Conservation (phyloP, 2,329 filamentous ascomycete genomes). For the Trichoderma oligosporum region DNA sequence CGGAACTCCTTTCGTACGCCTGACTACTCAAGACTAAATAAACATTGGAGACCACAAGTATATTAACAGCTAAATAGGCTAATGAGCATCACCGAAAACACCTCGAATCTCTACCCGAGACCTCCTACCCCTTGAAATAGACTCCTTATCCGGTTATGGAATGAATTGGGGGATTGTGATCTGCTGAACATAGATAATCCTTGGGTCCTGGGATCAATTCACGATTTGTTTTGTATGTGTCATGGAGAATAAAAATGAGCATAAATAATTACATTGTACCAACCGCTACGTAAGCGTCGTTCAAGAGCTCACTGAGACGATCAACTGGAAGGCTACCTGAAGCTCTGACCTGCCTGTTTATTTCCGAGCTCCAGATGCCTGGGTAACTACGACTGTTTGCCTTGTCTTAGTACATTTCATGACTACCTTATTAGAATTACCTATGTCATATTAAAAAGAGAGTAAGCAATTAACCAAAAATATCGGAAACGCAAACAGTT, state of each 20-base stretch:
- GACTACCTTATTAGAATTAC: too few relatives aligned
- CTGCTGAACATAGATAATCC: slow-evolving; percentile 1
- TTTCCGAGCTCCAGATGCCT: too few relatives aligned
- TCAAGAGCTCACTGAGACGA: too few relatives aligned
- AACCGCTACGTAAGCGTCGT: background rate
- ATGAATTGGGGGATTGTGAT: slow-evolving; percentile 1
- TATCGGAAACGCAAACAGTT: too few relatives aligned
- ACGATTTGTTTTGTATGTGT: slow-evolving; percentile 12
- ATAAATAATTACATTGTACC: slow-evolving; percentile 15
- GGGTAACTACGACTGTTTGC: too few relatives aligned
- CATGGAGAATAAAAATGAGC: slow-evolving; percentile 2
- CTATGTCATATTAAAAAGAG: too few relatives aligned
- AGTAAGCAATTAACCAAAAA: too few relatives aligned
- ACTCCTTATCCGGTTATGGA: slow-evolving; percentile 1
- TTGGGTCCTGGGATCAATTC: background rate
- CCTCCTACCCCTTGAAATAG: slow-evolving; percentile 72
- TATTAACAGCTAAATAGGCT: slow-evolving; percentile 54
- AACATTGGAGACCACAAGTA: background rate
- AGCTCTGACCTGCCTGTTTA: too few relatives aligned
- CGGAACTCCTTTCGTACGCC: slow-evolving; percentile 82
- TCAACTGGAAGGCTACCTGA: too few relatives aligned
- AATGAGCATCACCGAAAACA: slow-evolving; percentile 83
- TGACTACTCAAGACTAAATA: background rate
- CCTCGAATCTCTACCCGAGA: slow-evolving; percentile 75
- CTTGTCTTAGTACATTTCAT: too few relatives aligned